Conservation (phyloP, 495 filamentous ascomycete species). For the Aspergillus asperescens region DNA sequence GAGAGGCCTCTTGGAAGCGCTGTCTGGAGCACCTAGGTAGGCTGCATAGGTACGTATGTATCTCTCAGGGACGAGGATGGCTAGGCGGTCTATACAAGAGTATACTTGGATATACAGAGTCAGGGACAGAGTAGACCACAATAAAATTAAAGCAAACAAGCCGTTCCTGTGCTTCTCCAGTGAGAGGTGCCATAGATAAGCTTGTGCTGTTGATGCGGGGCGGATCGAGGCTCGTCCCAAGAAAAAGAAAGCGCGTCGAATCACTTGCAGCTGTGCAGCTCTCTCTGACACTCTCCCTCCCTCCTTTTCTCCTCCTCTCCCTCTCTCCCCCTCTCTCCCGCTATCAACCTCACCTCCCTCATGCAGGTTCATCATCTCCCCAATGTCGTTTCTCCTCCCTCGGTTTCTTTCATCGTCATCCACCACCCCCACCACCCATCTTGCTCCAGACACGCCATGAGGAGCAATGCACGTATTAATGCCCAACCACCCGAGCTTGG, state of each 20-base stretch:
- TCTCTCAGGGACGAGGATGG: no score
- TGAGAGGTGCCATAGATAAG: no score
- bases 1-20: no score
- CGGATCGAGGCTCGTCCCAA: conserved; percentile 21
- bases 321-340: neutral
- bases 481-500: conserved; percentile 32
- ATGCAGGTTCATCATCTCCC: conserved; percentile 13
- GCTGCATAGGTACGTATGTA: no score
- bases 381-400: neutral
- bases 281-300: no score
- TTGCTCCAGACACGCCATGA: conserved; percentile 10
- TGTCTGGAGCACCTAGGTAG: no score
- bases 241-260: conserved; percentile 9
- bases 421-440: conserved; percentile 7
- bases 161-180: no score
- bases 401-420: neutral
- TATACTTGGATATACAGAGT: no score
- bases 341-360: conserved; percentile 13
- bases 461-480: conserved; percentile 30
- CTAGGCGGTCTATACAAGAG: no score
- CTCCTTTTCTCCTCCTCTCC: neutral
- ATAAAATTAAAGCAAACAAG: no score
- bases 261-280: conserved; percentile 13
- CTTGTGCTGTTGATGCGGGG: conserved; percentile 20
- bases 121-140: no score